Evolutionary conservation across 2,329 filamentous ascomycete genomes (phyloP).

Genomic region (Phaeophleospora eucalypticola): DNA sequence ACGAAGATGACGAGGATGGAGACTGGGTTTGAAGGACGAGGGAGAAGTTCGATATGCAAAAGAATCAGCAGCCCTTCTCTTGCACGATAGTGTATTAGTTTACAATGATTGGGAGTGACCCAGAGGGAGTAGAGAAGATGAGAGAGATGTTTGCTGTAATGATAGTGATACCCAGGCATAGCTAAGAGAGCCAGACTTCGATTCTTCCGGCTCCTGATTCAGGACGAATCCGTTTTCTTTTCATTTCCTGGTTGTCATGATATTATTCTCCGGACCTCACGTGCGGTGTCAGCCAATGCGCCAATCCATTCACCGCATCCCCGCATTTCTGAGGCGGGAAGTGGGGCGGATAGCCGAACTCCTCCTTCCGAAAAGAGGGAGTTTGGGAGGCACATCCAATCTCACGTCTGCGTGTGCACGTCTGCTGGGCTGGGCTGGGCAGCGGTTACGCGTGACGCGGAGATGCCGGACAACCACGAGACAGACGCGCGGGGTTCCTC

Average conservation of each 20-base stretch:
- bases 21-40: constrained; percentile 17
- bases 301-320: no score
- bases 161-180: not conserved
- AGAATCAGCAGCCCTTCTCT: not conserved
- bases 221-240: not conserved
- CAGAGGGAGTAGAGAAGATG: not conserved
- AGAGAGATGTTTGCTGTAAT: not conserved
- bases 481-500: no score
- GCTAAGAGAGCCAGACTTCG: not conserved
- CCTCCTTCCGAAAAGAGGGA: no score
- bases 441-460: not conserved
- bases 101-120: not conserved
- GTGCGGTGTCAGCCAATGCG: no score
- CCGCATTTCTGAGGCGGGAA: no score
- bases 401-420: no score
- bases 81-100: not conserved
- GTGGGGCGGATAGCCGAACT: not conserved
- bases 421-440: no score
- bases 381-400: no score
- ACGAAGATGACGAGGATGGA: constrained; percentile 23
- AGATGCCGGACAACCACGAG: no score
- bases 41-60: no score
- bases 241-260: no score
- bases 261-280: no score
- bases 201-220: not conserved